Conservation (phyloP, 345 rosid genomes). For the Aethionema arabicum region DNA sequence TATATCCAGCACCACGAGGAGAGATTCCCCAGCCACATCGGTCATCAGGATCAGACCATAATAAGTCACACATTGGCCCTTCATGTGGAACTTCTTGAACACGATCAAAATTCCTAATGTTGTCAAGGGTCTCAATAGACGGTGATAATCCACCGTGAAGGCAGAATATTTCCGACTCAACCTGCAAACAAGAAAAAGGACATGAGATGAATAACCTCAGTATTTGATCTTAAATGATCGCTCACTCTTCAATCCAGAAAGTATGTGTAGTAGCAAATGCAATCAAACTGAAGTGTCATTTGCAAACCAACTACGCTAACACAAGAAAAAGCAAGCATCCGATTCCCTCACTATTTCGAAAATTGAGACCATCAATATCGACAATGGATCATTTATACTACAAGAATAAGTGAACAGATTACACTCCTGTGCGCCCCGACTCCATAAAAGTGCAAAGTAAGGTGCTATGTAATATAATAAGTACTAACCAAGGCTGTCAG, state of each 20-base stretch:
- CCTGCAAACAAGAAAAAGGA: conserved; percentile 45
- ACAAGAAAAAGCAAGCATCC: not conserved
- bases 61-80: conserved; percentile 99
- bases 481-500: conserved; percentile 92
- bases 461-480: not conserved
- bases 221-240: not conserved
- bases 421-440: conserved; percentile 1
- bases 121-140: conserved; percentile 96
- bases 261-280: conserved; percentile 4
- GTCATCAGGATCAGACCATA: conserved; percentile 99
- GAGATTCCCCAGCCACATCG: conserved; percentile 99
- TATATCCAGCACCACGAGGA: conserved; percentile 98
- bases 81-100: conserved; percentile 98
- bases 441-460: conserved; percentile 14
- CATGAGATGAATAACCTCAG: conserved; percentile 9
- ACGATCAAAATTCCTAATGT: conserved; percentile 88
- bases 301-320: conserved; percentile 3
- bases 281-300: conserved; percentile 2
- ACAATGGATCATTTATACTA: conserved; percentile 7
- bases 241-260: not conserved
- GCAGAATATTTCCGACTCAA: conserved; percentile 98
- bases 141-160: conserved; percentile 98
- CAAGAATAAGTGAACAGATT: not conserved
- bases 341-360: not conserved
- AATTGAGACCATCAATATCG: conserved; percentile 3